Percentiles rank a stretch among this genome's conserved stretches.
Conservation (phyloP, 164 flowering plant genomes). For the Sextonia rubra region DNA sequence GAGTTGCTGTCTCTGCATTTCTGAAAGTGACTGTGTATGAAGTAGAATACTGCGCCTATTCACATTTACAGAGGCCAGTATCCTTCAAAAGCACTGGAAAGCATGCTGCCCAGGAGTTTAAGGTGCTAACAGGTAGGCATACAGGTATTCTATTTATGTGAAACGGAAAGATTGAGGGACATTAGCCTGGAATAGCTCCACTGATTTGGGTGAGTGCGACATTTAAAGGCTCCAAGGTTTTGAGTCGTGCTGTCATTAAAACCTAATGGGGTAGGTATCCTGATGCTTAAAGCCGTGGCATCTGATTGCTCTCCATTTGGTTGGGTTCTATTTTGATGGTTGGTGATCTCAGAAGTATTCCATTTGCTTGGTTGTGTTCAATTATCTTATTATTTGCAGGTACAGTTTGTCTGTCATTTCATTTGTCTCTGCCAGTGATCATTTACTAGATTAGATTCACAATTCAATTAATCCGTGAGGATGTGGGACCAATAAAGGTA, state of each 20-base stretch:
- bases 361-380: background rate
- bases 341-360: background rate
- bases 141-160: constrained; percentile 27
- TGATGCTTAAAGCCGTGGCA: background rate
- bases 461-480: background rate
- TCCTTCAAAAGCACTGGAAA: constrained; percentile 19
- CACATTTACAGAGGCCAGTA: constrained; percentile 38
- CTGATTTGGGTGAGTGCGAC: background rate
- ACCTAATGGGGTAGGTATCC: background rate
- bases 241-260: background rate
- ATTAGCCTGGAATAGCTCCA: background rate
- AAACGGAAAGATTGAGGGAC: background rate
- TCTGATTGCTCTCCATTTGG: background rate
- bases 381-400: background rate
- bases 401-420: background rate
- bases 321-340: background rate
- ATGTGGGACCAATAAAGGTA: no score
- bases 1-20: constrained; percentile 45
- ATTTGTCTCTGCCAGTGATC: background rate
- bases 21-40: constrained; percentile 38
- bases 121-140: constrained; percentile 24
- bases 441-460: background rate
- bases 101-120: constrained; percentile 41
- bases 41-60: constrained; percentile 67
- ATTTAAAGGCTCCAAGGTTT: background rate